phyloP scores from a whole-genome alignment of 768 basidiomycete genomes.

The Xerocomus brunneocitrinus region DNA sequence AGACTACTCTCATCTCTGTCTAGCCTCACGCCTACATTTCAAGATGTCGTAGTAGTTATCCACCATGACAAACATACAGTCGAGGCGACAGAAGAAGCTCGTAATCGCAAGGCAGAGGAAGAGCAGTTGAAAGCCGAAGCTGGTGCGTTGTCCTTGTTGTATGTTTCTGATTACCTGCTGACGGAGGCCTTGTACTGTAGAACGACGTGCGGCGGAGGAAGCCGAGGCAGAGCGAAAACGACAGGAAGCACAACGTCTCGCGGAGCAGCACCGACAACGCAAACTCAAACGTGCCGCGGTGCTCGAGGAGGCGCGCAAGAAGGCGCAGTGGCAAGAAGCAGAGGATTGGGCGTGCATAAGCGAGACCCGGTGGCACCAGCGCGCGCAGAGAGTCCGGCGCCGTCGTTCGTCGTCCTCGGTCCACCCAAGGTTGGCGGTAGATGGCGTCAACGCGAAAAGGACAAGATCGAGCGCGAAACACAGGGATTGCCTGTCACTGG shows the following conservation, averaged over 20 bases:
- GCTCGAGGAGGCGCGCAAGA: slow-evolving; percentile 52
- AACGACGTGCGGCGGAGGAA: slow-evolving; percentile 54
- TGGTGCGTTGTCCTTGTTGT: slow-evolving; percentile 38
- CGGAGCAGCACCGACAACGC: slow-evolving; percentile 49
- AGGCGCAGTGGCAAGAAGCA: slow-evolving; percentile 64
- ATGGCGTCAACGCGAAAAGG: slow-evolving; percentile 59
- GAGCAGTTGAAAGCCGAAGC: slow-evolving; percentile 44
- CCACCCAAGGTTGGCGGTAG: slow-evolving; percentile 42
- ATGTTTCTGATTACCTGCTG: slow-evolving; percentile 5
- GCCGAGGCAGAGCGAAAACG: slow-evolving; percentile 50
- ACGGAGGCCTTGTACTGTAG: slow-evolving; percentile 25
- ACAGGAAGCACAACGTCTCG: slow-evolving; percentile 56
- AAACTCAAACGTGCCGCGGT: slow-evolving; percentile 48
- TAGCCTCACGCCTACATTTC: too few species aligned
- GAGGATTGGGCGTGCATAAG: slow-evolving; percentile 39
- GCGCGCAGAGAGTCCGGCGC: slow-evolving; percentile 54
- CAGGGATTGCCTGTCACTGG: slow-evolving; percentile 35
- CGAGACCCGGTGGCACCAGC: slow-evolving; percentile 27
- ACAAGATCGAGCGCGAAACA: slow-evolving; percentile 3
- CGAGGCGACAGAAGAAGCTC: too few species aligned
- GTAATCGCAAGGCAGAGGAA: slow-evolving; percentile 30
- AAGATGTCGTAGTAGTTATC: too few species aligned
- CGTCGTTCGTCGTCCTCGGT: slow-evolving; percentile 28
- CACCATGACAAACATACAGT: too few species aligned
- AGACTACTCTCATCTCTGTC: too few species aligned